These are phyloP conservation scores for Pezicula neosporulosa DNA, from an alignment of 2,329 filamentous ascomycete genomes.

Conservation along the genomic window DNA sequence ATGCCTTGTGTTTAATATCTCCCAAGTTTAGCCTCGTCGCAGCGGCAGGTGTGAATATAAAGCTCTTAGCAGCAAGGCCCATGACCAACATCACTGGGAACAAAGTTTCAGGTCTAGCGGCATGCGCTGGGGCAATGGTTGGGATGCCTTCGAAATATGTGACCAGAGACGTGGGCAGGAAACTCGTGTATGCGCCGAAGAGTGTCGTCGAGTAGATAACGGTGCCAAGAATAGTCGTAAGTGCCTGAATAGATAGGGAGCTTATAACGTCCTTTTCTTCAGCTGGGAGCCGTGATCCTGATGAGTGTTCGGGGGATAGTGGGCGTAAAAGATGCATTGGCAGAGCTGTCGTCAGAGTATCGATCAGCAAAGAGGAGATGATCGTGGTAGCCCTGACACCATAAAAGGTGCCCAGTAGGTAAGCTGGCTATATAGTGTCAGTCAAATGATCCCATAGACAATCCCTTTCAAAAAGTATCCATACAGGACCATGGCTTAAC, in stretches of 20 bases:
- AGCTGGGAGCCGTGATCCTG: conserved; percentile 41
- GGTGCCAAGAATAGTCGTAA: conserved; percentile 66
- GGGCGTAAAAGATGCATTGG: conserved; percentile 75
- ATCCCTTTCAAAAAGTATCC: conserved; percentile 32
- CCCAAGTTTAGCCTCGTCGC: conserved; percentile 45
- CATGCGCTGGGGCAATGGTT: conserved; percentile 65
- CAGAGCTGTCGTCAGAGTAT: conserved; percentile 63
- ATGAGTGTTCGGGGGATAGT: conserved; percentile 58
- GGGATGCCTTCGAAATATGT: conserved; percentile 71
- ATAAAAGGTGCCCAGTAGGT: conserved; percentile 78
- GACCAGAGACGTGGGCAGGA: conserved; percentile 70
- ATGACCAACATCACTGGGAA: conserved; percentile 54
- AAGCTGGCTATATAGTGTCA: conserved; percentile 45
- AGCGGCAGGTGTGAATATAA: conserved; percentile 72
- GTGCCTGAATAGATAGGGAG: conserved; percentile 58
- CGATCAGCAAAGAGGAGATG: conserved; percentile 60
- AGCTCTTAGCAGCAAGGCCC: conserved; percentile 68
- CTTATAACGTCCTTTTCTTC: conserved; percentile 57
- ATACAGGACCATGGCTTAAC: conserved; percentile 71
- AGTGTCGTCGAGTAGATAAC: conserved; percentile 73
- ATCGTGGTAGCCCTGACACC: conserved; percentile 59
- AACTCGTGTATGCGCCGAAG: conserved; percentile 64
- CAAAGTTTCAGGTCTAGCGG: conserved; percentile 56
- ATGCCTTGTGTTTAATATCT: conserved; percentile 47
- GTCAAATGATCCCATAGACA: neutral